Base-by-base conservation (phyloP, 768 basidiomycete species). In the Leccinum arenicola region DNA sequence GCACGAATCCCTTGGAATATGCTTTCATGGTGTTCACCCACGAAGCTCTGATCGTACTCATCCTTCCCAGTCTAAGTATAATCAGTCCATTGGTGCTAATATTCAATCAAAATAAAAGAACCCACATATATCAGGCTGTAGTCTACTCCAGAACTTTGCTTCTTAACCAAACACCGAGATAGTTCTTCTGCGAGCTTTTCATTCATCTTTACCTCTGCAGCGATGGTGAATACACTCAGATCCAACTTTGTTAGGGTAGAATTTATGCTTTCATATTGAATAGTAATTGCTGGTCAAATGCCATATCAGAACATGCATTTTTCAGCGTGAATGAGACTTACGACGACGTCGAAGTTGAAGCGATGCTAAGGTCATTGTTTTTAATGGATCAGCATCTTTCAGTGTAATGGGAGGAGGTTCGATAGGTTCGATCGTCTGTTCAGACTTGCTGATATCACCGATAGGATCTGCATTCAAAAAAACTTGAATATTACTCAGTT, bases 381-480 rank as follows among this genome's bases (percentile, higher is more conserved):
- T 76, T 3, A 1, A 33, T 1, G 78, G 77, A 61, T 86, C 89
- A 3, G 76, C 75, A 8, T 66, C 74, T 61, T 79, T 83, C 50
- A 93, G 71, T 5, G 80, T 80, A 59, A 77, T 78, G 1, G 85
- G 84, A 23, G 89, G 65, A 27, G 6, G 25, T 2, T 71, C 73
- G n/a, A 89, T 61, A 6, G 74, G 65, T 65, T 7, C 27, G 27
- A 27, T 27, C 7, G 76, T 45, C 4, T 84, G 83, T 19, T 77
- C 66, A 1, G 78, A 74, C 75, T 93, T 95, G 40, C 77, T 78
- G 52, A 95, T 70, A 38, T 76, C 79, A 17, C 84, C 82, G 2
- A 94, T 76, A 38, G 84, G 77, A 64, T 85, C 82, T 60, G 85
- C 85, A 65, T 98, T 86, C 45, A 95, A 83, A 70, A 82, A 91